A percentile compares a stretch with the other conserved stretches of the same genome.
phyloP scores from a whole-genome alignment of 2,329 filamentous ascomycete genomes.

The Rutstroemia sydowiana region DNA sequence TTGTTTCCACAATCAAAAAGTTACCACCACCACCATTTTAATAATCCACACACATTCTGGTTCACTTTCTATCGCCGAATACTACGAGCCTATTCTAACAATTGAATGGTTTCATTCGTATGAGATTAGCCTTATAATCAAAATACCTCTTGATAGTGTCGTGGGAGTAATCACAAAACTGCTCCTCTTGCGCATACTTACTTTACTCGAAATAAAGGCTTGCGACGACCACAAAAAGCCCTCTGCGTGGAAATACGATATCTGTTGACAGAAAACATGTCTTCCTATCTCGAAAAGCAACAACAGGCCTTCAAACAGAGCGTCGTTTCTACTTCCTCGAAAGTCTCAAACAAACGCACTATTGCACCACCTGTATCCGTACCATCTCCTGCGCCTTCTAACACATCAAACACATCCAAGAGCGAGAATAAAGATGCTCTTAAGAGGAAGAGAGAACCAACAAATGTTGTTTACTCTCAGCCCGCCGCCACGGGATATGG shows the following conservation, averaged over 20 bases:
- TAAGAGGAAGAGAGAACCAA: constrained; percentile 51
- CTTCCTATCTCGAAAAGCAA: constrained; percentile 56
- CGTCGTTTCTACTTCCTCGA: constrained; percentile 55
- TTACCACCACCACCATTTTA: too few species aligned
- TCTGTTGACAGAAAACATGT: constrained; percentile 37
- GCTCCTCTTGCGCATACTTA: too few species aligned
- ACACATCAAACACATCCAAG: constrained; percentile 43
- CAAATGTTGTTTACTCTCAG: constrained; percentile 64
- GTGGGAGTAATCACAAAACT: too few species aligned
- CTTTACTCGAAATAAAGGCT: too few species aligned
- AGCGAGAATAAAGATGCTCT: constrained; percentile 50
- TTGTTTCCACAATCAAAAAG: too few species aligned
- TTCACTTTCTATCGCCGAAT: too few species aligned
- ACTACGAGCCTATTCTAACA: too few species aligned
- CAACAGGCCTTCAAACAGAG: constrained; percentile 54
- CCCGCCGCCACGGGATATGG: constrained; percentile 70
- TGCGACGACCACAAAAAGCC: too few species aligned
- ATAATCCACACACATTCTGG: too few species aligned
- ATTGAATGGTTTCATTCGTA: too few species aligned
- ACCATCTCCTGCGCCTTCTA: constrained; percentile 56
- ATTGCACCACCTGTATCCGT: constrained; percentile 45
- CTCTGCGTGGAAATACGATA: neutral
- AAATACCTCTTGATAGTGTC: too few species aligned
- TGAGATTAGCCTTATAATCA: too few species aligned
- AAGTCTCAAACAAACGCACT: constrained; percentile 46